phyloP scores from a whole-genome alignment of 75 land plant genomes.

The Azolla pinnata region DNA sequence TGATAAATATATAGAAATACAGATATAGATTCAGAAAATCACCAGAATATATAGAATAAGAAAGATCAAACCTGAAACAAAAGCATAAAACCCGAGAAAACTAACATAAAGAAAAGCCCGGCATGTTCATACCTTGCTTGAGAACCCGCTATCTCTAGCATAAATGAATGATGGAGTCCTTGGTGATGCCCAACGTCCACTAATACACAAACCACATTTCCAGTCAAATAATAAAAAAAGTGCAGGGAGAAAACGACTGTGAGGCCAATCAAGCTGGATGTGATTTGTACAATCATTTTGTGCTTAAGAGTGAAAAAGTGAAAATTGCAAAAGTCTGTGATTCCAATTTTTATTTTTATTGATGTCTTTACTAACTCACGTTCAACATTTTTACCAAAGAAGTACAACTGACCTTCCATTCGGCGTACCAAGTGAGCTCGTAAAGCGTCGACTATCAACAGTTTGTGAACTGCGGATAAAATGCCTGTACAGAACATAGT shows the following conservation, averaged over 20 bases:
- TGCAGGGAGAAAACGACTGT: too few species aligned
- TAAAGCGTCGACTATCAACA: slow-evolving; percentile 34
- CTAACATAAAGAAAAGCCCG: background rate
- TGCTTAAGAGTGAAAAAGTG: too few species aligned
- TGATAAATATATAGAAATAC: too few species aligned
- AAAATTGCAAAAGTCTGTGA: too few species aligned
- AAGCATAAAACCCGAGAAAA: background rate
- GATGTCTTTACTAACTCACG: too few species aligned
- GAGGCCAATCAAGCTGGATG: too few species aligned
- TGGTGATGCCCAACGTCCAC: slow-evolving; percentile 21
- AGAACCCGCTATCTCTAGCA: slow-evolving; percentile 64
- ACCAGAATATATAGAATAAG: too few species aligned
- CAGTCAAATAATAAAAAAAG: slow-evolving; percentile 1
- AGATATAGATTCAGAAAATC: too few species aligned
- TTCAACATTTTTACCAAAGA: too few species aligned
- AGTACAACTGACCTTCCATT: slow-evolving; percentile 61
- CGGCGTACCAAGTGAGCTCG: slow-evolving; percentile 48
- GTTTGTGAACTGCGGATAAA: slow-evolving; percentile 57
- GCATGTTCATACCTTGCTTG: slow-evolving; percentile 49
- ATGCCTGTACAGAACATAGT: slow-evolving; percentile 68
- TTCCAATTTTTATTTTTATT: too few species aligned
- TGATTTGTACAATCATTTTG: too few species aligned
- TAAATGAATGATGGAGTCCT: slow-evolving; percentile 24
- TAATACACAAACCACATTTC: slow-evolving; percentile 9
- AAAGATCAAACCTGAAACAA: background rate